Percentiles rank a stretch among this genome's conserved stretches.
phyloP scores from a whole-genome alignment of 768 basidiomycete genomes.

The Tulasnella sp. region DNA sequence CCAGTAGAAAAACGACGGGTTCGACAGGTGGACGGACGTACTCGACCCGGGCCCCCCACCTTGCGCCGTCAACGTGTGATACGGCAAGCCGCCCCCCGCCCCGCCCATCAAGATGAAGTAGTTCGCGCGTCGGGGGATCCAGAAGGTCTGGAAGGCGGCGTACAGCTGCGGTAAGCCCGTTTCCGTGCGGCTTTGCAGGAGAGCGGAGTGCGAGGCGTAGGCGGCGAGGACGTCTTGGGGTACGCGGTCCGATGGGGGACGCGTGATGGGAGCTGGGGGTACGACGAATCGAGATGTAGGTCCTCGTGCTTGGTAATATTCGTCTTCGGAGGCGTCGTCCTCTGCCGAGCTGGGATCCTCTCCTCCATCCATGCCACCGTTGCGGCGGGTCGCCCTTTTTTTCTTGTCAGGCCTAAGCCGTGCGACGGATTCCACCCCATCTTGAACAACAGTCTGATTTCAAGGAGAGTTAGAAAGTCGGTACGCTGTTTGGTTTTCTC shows the following conservation, averaged over 20 bases:
- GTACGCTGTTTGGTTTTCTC: neutral
- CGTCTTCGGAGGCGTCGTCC: neutral
- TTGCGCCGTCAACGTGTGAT: neutral
- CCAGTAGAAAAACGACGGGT: constrained; percentile 13
- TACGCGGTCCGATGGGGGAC: neutral
- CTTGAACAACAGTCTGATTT: neutral
- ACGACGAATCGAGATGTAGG: neutral
- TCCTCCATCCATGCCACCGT: no score
- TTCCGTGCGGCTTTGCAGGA: neutral
- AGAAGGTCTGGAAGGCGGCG: neutral
- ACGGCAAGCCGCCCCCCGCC: neutral
- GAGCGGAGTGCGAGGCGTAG: neutral
- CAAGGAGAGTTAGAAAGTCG: neutral
- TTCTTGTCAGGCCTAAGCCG: neutral
- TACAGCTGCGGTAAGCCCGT: constrained; percentile 2
- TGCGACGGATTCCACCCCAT: neutral
- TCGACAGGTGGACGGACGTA: neutral
- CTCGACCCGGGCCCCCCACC: neutral
- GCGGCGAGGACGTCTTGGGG: constrained; percentile 2
- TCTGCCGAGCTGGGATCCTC: neutral
- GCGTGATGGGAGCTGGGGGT: neutral
- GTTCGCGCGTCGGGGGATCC: constrained; percentile 6
- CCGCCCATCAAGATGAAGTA: constrained; percentile 6
- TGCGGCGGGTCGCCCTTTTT: neutral
- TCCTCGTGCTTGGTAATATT: neutral